phyloP scores from a whole-genome alignment of 2,329 filamentous ascomycete genomes.

The Pestalotiopsis sp. region DNA sequence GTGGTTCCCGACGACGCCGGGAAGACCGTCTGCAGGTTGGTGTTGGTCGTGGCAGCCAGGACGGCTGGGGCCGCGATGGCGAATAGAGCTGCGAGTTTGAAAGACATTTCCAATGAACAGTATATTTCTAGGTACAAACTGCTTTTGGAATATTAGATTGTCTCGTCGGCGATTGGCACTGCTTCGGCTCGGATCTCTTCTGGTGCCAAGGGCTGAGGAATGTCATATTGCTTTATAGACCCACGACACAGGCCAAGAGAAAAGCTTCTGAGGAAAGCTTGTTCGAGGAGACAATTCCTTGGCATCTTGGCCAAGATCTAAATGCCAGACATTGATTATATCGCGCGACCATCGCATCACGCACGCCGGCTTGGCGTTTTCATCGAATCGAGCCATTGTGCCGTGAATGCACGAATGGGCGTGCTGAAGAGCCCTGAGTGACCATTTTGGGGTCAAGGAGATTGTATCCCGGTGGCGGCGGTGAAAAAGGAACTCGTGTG shows the following conservation, averaged over 20 bases:
- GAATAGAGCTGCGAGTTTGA: not conserved
- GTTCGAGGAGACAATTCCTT: not conserved
- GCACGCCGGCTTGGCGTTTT: not conserved
- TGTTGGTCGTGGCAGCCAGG: constrained; percentile 22
- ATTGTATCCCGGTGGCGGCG: not conserved
- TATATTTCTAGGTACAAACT: not conserved
- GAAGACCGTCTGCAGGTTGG: constrained; percentile 30
- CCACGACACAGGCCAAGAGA: not conserved
- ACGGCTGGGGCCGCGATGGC: not conserved
- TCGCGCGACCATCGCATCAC: not conserved
- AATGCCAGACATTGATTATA: not conserved
- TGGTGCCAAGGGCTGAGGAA: not conserved
- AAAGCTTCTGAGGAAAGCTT: not conserved
- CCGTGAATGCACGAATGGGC: not conserved
- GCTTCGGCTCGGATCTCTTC: no score
- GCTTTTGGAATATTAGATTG: no score
- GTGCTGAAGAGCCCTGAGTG: not conserved
- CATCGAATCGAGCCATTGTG: no score
- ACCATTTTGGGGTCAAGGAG: not conserved
- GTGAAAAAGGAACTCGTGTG: not conserved
- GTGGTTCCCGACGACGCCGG: constrained; percentile 42
- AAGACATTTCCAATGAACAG: not conserved
- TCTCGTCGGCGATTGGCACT: no score
- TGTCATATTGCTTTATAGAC: not conserved
- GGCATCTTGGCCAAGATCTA: not conserved